These are phyloP conservation scores for Termitomyces titanicus DNA, from an alignment of 768 basidiomycete genomes.

Conservation along the genomic window DNA sequence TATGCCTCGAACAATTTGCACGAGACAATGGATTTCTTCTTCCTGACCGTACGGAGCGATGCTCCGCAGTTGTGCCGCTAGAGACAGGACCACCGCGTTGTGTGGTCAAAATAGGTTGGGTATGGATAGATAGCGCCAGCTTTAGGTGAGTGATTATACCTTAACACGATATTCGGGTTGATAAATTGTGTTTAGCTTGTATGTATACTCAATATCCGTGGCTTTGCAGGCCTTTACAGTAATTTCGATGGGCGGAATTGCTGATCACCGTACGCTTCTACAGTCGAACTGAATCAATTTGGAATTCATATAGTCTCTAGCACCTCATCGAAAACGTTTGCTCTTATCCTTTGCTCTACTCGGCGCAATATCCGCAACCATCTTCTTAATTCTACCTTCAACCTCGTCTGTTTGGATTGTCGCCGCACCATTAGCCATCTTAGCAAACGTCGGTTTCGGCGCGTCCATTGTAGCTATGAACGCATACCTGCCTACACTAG, in stretches of 20 bases:
- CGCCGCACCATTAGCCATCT: conserved; percentile 64
- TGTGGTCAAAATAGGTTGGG: conserved; percentile 77
- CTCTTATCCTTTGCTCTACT: conserved; percentile 71
- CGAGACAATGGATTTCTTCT: conserved; percentile 80
- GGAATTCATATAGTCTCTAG: conserved; percentile 14
- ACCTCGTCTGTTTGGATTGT: conserved; percentile 67
- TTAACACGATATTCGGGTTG: not conserved
- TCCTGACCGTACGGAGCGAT: conserved; percentile 64
- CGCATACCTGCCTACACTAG: conserved; percentile 77
- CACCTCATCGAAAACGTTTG: conserved; percentile 73
- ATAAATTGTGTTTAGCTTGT: conserved; percentile 51
- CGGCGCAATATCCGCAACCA: conserved; percentile 64
- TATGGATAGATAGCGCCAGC: conserved; percentile 89
- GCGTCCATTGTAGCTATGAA: conserved; percentile 88
- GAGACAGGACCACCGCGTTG: conserved; percentile 44
- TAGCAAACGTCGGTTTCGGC: conserved; percentile 85
- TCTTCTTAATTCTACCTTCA: conserved; percentile 74
- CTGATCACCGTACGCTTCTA: conserved; percentile 73
- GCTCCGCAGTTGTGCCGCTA: conserved; percentile 31
- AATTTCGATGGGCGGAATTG: conserved; percentile 90
- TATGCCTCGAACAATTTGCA: conserved; percentile 86
- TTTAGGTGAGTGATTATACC: conserved; percentile 59
- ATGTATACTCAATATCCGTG: conserved; percentile 85
- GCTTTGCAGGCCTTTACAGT: conserved; percentile 90
- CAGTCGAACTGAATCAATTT: not conserved